These are phyloP conservation scores for Fistulinella prunicolor DNA, from an alignment of 768 basidiomycete species.

Conservation along the genomic window DNA sequence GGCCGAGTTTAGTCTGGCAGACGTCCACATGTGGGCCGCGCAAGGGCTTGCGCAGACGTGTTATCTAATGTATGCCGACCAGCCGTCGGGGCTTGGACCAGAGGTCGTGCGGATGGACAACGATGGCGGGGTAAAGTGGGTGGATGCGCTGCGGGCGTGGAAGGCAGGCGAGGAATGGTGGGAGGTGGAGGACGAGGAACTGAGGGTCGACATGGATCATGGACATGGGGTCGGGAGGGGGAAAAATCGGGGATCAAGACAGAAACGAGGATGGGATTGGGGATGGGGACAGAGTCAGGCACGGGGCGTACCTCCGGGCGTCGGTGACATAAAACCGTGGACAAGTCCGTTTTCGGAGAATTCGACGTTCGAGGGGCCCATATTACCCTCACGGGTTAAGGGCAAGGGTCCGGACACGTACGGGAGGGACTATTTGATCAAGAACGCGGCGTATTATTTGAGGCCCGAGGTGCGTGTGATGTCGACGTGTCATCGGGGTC, in stretches of 20 bases:
- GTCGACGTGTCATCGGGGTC: not conserved
- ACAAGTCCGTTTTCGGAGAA: conserved; percentile 2
- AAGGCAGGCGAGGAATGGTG: conserved; percentile 14
- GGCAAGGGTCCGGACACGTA: not conserved
- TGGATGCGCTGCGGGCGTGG: conserved; percentile 43
- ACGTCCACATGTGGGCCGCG: conserved; percentile 73
- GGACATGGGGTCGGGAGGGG: too few species aligned
- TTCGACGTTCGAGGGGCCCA: conserved; percentile 1
- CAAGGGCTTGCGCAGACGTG: conserved; percentile 75
- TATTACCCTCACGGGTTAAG: not conserved
- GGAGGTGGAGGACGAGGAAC: conserved; percentile 17
- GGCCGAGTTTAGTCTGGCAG: conserved; percentile 45
- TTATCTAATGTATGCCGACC: conserved; percentile 68
- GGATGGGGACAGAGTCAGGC: conserved; percentile 28
- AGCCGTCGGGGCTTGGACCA: conserved; percentile 63
- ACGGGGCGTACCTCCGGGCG: conserved; percentile 52
- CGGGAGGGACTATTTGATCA: conserved; percentile 53
- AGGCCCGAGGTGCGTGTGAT: conserved; percentile 62
- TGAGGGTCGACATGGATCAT: too few species aligned
- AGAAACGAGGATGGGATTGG: not conserved
- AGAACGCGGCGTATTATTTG: conserved; percentile 49
- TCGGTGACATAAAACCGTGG: conserved; percentile 35
- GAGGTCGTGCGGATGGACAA: conserved; percentile 38
- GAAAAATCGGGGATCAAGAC: too few species aligned
- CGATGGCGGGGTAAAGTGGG: conserved; percentile 22